Evolutionary conservation across 768 basidiomycete species (phyloP).

Genomic region (Pleurotus giganteus): DNA sequence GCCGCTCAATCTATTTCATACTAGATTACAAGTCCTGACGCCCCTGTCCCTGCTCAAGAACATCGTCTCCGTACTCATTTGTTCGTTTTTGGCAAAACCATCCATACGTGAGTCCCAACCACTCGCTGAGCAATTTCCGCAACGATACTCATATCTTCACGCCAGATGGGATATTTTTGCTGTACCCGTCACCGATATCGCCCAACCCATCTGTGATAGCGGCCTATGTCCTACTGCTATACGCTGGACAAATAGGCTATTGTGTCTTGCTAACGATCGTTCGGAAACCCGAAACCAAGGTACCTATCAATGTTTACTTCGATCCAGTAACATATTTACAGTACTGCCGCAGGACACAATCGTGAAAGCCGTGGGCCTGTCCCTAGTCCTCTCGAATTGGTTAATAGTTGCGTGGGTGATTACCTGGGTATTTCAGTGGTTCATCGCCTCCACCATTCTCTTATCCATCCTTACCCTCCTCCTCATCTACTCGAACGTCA

Average conservation of each 20-base stretch:
- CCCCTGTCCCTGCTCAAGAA: conserved; percentile 83
- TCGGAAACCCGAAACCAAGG: conserved; percentile 79
- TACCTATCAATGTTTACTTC: conserved; percentile 21
- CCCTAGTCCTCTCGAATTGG: conserved; percentile 78
- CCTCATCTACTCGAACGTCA: conserved; percentile 77
- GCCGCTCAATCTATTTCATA: neutral
- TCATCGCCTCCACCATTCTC: conserved; percentile 71
- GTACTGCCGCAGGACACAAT: conserved; percentile 48
- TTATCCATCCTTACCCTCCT: conserved; percentile 68
- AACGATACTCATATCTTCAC: neutral
- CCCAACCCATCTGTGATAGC: conserved; percentile 59
- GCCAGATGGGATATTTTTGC: conserved; percentile 46
- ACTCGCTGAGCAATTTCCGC: neutral
- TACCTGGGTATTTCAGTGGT: conserved; percentile 74
- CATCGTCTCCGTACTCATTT: conserved; percentile 69
- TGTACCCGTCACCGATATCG: conserved; percentile 69
- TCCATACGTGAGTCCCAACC: conserved; percentile 42
- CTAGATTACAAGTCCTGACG: conserved; percentile 85
- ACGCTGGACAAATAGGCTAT: conserved; percentile 74
- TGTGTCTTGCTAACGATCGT: conserved; percentile 75
- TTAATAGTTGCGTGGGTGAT: conserved; percentile 79
- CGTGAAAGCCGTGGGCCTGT: conserved; percentile 76
- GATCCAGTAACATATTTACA: conserved; percentile 2
- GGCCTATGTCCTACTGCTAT: conserved; percentile 59
- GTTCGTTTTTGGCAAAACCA: conserved; percentile 64